A percentile compares a stretch with the other conserved stretches of the same genome.
Conservation (phyloP, 2,329 filamentous ascomycete species). For the Thielaviopsis musarum region DNA sequence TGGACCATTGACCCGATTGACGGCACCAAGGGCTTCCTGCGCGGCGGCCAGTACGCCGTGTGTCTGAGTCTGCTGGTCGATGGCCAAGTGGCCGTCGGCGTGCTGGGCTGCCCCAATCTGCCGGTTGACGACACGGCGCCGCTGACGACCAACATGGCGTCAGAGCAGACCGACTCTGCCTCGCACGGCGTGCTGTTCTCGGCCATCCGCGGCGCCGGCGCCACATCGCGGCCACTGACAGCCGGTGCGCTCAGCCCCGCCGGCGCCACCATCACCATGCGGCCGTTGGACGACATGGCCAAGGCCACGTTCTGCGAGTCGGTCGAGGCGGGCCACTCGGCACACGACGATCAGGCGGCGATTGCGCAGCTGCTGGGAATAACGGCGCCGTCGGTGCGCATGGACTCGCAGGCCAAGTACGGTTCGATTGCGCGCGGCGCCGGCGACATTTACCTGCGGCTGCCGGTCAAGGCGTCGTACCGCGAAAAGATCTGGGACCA, state of each 20-base stretch:
- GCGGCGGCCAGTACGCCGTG: slow-evolving; percentile 93
- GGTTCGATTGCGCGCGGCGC: slow-evolving; percentile 85
- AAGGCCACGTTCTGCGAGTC: slow-evolving; percentile 91
- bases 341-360: slow-evolving; percentile 57
- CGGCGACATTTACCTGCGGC: slow-evolving; percentile 81
- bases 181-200: slow-evolving; percentile 72
- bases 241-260: slow-evolving; percentile 33
- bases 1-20: slow-evolving; percentile 98
- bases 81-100: slow-evolving; percentile 83
- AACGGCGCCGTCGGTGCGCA: slow-evolving; percentile 72
- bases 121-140: slow-evolving; percentile 62
- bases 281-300: slow-evolving; percentile 52
- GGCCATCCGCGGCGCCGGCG: slow-evolving; percentile 63
- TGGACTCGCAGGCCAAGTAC: slow-evolving; percentile 98
- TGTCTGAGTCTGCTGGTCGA: slow-evolving; percentile 86
- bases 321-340: slow-evolving; percentile 83
- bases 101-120: slow-evolving; percentile 89
- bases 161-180: slow-evolving; percentile 56
- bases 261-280: slow-evolving; percentile 45
- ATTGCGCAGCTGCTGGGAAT: slow-evolving; percentile 79
- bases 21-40: slow-evolving; percentile 90
- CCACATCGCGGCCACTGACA: slow-evolving; percentile 58
- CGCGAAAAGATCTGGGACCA: slow-evolving; percentile 99
- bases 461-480: slow-evolving; percentile 75
- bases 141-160: slow-evolving; percentile 39